These are phyloP conservation scores for Aurifilum marmelostoma DNA, from an alignment of 2,329 filamentous ascomycete genomes.

Conservation along the genomic window DNA sequence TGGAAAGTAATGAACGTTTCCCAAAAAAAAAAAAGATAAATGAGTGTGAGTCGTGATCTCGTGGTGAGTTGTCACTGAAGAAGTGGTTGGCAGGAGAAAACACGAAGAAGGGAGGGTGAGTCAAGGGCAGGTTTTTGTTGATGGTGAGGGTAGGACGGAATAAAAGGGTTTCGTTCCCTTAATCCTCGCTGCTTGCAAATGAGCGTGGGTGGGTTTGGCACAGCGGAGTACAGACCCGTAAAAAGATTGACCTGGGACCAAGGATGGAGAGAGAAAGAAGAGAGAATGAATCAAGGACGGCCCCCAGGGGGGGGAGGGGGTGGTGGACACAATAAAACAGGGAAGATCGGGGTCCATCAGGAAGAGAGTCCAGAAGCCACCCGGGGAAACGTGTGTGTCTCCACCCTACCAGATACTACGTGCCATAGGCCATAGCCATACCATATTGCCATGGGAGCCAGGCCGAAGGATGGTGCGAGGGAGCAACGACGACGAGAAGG, in stretches of 20 bases:
- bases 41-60: conserved; percentile 26
- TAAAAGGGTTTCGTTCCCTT: neutral
- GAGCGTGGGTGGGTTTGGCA: conserved; percentile 20
- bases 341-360: neutral
- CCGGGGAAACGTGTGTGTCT: neutral
- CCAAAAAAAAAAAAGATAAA: no score
- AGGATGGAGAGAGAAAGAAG: conserved; percentile 27
- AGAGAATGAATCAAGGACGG: conserved; percentile 15
- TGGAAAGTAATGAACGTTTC: no score
- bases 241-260: conserved; percentile 8
- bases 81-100: conserved; percentile 4
- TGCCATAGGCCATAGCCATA: neutral
- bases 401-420: neutral
- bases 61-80: conserved; percentile 1
- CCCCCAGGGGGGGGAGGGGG: neutral
- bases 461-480: neutral
- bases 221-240: conserved; percentile 14
- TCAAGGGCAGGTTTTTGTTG: neutral
- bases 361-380: neutral
- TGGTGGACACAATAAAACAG: conserved; percentile 12
- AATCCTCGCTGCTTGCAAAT: neutral
- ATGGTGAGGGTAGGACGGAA: neutral
- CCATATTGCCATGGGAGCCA: neutral
- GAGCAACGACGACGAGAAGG: neutral
- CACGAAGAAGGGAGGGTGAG: neutral